Conservation (phyloP, 345 rosid species). For the Eucalyptus brandiana region DNA sequence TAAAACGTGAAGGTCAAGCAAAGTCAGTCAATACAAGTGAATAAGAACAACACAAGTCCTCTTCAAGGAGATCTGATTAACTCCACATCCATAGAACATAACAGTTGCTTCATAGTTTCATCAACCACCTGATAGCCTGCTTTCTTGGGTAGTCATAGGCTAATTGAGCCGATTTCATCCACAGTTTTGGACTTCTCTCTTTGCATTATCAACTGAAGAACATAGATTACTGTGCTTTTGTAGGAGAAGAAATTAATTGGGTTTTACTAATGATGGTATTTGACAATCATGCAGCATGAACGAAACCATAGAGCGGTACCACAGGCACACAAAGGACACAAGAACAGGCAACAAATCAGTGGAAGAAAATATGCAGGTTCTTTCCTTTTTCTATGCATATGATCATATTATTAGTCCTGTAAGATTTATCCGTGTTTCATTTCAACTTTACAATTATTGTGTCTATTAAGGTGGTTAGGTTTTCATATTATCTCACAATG, state of each 20-base stretch:
- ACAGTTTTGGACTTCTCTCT: background rate
- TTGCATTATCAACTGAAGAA: background rate
- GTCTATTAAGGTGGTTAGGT: background rate
- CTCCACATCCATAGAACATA: background rate
- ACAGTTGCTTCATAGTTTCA: background rate
- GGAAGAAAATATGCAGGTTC: slow-evolving; percentile 16
- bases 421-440: background rate
- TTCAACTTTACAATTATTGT: background rate
- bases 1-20: background rate
- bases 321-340: slow-evolving; percentile 9
- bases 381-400: background rate
- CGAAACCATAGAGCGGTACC: slow-evolving; percentile 13
- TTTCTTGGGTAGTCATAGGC: background rate
- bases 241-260: background rate
- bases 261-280: background rate
- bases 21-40: background rate
- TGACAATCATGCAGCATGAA: slow-evolving; percentile 7
- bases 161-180: background rate
- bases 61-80: background rate
- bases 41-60: background rate
- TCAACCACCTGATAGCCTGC: background rate
- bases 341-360: background rate
- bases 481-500: background rate
- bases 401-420: background rate
- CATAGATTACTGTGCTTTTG: background rate